Conservation (phyloP, 2,329 filamentous ascomycete species). For the Knufia petricola region DNA sequence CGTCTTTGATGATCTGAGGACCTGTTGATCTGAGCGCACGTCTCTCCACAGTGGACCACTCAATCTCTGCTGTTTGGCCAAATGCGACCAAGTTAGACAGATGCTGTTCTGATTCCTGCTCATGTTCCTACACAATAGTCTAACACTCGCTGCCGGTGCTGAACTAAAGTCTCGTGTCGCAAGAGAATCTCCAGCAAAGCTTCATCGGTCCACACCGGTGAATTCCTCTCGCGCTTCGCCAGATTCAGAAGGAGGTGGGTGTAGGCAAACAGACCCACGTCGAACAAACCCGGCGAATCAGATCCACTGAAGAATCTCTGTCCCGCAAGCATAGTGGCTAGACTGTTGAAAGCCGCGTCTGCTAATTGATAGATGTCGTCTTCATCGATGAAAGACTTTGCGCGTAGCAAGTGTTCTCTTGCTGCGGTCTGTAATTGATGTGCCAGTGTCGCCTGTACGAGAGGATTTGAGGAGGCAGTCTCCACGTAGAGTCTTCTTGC, state of each 20-base stretch:
- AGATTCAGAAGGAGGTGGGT: constrained; percentile 64
- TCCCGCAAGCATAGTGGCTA: constrained; percentile 50
- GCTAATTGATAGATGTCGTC: constrained; percentile 52
- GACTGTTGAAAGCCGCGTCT: constrained; percentile 51
- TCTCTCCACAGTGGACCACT: no score
- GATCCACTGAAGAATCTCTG: constrained; percentile 53
- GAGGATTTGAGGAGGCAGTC: constrained; percentile 47
- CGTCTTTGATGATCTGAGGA: no score
- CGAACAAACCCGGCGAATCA: constrained; percentile 60
- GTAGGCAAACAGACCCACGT: constrained; percentile 84
- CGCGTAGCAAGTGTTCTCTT: constrained; percentile 60
- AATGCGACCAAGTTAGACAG: no score
- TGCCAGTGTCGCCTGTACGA: constrained; percentile 55
- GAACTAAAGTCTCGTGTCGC: constrained; percentile 52
- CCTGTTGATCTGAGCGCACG: no score
- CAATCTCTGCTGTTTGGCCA: no score
- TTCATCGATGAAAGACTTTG: constrained; percentile 44
- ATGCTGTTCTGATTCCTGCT: constrained; percentile 1
- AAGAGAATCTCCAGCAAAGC: constrained; percentile 49
- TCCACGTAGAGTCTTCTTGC: constrained; percentile 62
- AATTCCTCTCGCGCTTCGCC: constrained; percentile 18
- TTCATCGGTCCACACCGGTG: constrained; percentile 54
- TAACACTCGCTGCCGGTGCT: constrained; percentile 53
- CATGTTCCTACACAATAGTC: constrained; percentile 31
- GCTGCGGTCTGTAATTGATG: constrained; percentile 64